These are phyloP conservation scores for Leccinum griseonigrum DNA, from an alignment of 1,284 basidiomycete genomes.

Conservation along the genomic window DNA sequence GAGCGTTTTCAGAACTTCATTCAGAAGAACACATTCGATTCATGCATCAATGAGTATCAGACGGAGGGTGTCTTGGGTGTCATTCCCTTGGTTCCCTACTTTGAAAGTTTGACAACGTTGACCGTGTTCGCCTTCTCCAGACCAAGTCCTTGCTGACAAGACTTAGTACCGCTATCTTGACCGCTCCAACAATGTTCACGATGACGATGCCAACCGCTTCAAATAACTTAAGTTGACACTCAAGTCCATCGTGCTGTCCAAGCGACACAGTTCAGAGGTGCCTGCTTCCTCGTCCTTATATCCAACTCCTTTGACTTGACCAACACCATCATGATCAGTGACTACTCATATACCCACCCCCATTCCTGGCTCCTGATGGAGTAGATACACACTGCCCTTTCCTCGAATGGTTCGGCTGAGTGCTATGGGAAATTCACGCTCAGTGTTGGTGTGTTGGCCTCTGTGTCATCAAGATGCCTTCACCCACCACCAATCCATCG, in stretches of 20 bases:
- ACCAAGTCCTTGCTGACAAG: not conserved
- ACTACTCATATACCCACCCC: too few species aligned
- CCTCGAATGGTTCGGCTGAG: too few species aligned
- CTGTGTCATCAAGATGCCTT: too few species aligned
- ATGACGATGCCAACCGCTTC: not conserved
- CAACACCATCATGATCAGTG: too few species aligned
- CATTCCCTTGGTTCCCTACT: not conserved
- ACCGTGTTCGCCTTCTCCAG: not conserved
- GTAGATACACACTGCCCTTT: too few species aligned
- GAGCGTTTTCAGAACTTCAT: not conserved
- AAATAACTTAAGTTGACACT: not conserved
- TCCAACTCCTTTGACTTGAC: too few species aligned
- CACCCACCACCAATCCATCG: too few species aligned
- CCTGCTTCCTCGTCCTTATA: too few species aligned
- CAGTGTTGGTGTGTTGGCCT: too few species aligned
- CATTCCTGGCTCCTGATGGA: too few species aligned
- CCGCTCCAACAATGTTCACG: constrained; percentile 19
- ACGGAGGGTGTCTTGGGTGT: not conserved
- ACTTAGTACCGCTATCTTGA: constrained; percentile 78
- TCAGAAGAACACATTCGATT: not conserved
- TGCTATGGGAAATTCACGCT: too few species aligned
- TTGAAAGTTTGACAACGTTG: not conserved
- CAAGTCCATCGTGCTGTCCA: not conserved
- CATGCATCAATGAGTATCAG: not conserved
- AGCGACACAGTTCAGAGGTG: not conserved